Base-by-base conservation (phyloP, 2,329 filamentous ascomycete species). In the Ceratocystis eucalypticola region DNA sequence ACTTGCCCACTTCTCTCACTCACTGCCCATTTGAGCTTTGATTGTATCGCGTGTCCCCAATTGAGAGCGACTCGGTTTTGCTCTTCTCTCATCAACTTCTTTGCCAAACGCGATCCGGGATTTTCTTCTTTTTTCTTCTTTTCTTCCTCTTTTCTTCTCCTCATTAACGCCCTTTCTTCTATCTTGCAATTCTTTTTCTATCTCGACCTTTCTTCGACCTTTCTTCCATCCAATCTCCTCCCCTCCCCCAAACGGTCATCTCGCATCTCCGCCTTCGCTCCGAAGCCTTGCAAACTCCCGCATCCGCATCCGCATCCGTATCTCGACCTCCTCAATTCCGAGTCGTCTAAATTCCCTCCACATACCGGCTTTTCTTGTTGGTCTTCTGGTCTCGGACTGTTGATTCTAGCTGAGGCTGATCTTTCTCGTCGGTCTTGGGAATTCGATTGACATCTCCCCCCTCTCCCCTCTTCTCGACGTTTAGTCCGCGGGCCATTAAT, bases 321-420 rank as follows among this genome's bases (percentile, higher is more conserved):
- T 72, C 70, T 69, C 69, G 71, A 70, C 71, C 71, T 71, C 70
- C 72, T 73, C 62, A 67, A 61, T 62, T 33, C 57, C 66, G 53
- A 67, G 46, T 64, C 53, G 62, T 61, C 30, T 50, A 17, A 37
- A 37, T 37, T 12, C 37, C 10, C 37, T 12, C 37, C 3, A 12
- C 37, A 3, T 12, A 37, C 10, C 37, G 10, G 3, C 10, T 4
- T 37, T 37, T 37, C 37, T 37, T 12, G 33, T 37, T 12, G 10
- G 33, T 37, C 33, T 37, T 12, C 33, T 37, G 37, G 37, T 37
- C 37, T 37, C 10, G 37, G 37, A 37, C 37, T 37, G 8, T 37
- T 37, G 37, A 37, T 12, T 12, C 37, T 37, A 37, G 10, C 37
- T 37, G 37, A 37, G 37, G 37, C 37, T 37, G 37, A 37, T 37